phyloP scores from a whole-genome alignment of 2,329 filamentous ascomycete species.

The Pyrenophora graminea region DNA sequence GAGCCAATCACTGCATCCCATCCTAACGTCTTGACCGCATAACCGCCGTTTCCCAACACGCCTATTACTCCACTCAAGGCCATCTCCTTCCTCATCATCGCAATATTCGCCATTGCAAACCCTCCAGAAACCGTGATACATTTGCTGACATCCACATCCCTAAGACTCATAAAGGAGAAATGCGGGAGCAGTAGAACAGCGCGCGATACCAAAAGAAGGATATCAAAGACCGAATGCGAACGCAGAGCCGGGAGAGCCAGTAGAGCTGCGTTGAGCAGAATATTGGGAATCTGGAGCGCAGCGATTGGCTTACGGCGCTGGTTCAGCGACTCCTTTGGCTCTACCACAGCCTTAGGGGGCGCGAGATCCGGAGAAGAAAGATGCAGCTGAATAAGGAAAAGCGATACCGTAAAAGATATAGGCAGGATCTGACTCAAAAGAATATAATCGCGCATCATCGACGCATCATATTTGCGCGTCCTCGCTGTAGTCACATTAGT shows the following conservation, averaged over 20 bases:
- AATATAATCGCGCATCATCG: conserved; percentile 28
- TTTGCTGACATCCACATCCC: conserved; percentile 22
- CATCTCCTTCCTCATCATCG: conserved; percentile 23
- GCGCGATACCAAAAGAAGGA: conserved; percentile 25
- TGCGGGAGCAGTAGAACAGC: conserved; percentile 31
- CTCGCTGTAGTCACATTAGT: conserved; percentile 19
- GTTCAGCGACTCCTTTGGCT: neutral
- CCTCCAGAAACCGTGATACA: conserved; percentile 30
- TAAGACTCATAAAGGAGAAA: conserved; percentile 19
- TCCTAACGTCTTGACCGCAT: conserved; percentile 30
- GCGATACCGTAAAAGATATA: conserved; percentile 29
- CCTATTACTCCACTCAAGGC: conserved; percentile 7
- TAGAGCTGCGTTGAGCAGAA: conserved; percentile 31
- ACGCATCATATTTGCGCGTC: conserved; percentile 10
- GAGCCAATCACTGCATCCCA: conserved; percentile 33
- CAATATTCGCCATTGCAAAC: conserved; percentile 30
- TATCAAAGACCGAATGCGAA: conserved; percentile 21
- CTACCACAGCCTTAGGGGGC: neutral
- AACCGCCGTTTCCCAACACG: conserved; percentile 15
- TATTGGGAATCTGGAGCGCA: conserved; percentile 29
- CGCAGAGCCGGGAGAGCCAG: conserved; percentile 26
- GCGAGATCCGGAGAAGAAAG: conserved; percentile 23
- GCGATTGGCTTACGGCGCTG: conserved; percentile 17
- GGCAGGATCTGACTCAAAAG: conserved; percentile 37
- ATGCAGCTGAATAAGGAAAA: conserved; percentile 37